A percentile compares a stretch with the other conserved stretches of the same genome.
These are phyloP conservation scores for Aspergillus sp. DNA, from an alignment of 2,329 filamentous ascomycete species.

Conservation along the genomic window DNA sequence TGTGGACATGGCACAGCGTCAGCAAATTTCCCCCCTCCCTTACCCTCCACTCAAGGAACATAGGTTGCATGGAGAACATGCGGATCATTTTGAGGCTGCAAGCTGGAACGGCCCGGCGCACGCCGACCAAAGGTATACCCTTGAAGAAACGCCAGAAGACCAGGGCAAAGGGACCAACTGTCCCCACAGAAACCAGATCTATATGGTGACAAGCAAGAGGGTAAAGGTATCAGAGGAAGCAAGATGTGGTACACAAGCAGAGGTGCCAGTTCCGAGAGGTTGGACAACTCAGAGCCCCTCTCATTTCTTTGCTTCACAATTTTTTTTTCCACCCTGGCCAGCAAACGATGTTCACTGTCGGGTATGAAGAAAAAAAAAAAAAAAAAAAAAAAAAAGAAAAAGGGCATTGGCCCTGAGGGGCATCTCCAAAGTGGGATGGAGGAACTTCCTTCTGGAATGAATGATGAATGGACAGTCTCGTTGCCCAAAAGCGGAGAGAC, in stretches of 20 bases:
- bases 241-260: constrained; percentile 15
- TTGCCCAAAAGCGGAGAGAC: constrained; percentile 26
- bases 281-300: constrained; percentile 25
- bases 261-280: constrained; percentile 4
- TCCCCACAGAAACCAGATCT: constrained; percentile 16
- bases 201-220: constrained; percentile 15
- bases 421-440: constrained; percentile 4
- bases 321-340: constrained; percentile 2
- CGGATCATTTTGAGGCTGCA: constrained; percentile 41
- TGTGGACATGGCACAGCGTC: constrained; percentile 28
- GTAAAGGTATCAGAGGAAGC: constrained; percentile 7
- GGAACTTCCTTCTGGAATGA: constrained; percentile 12
- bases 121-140: constrained; percentile 34
- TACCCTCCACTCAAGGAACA: constrained; percentile 28
- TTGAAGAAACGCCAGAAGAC: constrained; percentile 32
- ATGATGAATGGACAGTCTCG: constrained; percentile 7
- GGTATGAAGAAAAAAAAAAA: constrained; percentile 11
- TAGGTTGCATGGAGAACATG: constrained; percentile 29
- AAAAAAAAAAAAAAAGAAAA: constrained; percentile 2
- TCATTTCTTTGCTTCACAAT: not conserved
- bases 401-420: constrained; percentile 13
- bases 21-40: constrained; percentile 26
- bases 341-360: constrained; percentile 9
- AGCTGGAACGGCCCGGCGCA: constrained; percentile 44
- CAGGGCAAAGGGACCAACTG: constrained; percentile 16